Percentiles rank a stretch among this genome's conserved stretches.
Conservation (phyloP, 495 filamentous ascomycete genomes). For the Tricharina praecox region DNA sequence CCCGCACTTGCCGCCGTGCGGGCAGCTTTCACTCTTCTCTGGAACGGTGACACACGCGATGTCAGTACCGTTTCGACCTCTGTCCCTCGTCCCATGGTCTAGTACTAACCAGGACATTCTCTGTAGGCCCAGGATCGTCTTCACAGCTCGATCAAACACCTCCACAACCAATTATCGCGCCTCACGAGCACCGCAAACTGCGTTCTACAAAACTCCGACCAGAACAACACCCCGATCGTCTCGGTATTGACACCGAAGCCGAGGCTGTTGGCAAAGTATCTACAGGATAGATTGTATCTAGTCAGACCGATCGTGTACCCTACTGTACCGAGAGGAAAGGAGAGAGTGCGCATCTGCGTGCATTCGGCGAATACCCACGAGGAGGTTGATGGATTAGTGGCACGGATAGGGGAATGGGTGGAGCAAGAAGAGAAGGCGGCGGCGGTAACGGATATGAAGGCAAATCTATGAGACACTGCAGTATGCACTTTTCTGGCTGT, state of each 20-base stretch:
- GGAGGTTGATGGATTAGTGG: slow-evolving; percentile 11
- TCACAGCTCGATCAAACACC: slow-evolving; percentile 3
- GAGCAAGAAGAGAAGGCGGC: background rate
- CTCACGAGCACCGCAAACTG: background rate
- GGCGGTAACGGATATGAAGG: background rate
- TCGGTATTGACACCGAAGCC: slow-evolving; percentile 10
- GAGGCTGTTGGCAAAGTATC: slow-evolving; percentile 4
- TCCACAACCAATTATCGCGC: slow-evolving; percentile 6
- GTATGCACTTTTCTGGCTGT: too few relatives aligned
- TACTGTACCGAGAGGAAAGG: slow-evolving; percentile 13
- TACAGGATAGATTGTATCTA: slow-evolving; percentile 9
- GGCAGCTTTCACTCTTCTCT: slow-evolving; percentile 35
- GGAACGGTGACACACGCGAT: slow-evolving; percentile 28
- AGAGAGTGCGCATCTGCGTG: slow-evolving; percentile 16
- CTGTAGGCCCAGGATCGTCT: slow-evolving; percentile 14
- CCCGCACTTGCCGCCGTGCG: slow-evolving; percentile 37
- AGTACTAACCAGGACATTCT: too few relatives aligned
- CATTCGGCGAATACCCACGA: slow-evolving; percentile 12
- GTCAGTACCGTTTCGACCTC: slow-evolving; percentile 18
- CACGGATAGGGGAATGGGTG: slow-evolving; percentile 9
- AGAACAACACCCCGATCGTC: slow-evolving; percentile 10
- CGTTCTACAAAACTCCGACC: background rate
- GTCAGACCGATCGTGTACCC: slow-evolving; percentile 17
- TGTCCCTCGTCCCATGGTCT: background rate
- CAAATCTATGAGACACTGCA: too few relatives aligned